Conservation (phyloP, 371 early-diverging fungal species). For the Blakeslea trispora region DNA sequence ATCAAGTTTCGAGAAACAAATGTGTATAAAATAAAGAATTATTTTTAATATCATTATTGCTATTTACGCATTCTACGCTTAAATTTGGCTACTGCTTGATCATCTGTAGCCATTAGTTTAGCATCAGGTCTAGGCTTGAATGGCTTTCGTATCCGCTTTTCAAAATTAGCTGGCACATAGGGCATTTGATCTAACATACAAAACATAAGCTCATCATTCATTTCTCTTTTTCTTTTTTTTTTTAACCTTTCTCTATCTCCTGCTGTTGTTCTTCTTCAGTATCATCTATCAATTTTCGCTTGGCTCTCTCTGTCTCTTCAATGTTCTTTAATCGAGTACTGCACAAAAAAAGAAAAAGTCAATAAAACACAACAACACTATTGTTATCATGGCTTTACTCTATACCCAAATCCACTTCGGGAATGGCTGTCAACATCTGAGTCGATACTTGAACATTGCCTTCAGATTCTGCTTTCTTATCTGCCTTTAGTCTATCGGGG, state of each 20-base stretch:
- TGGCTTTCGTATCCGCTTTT: constrained; percentile 39
- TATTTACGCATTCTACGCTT: constrained; percentile 73
- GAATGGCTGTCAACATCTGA: constrained; percentile 91
- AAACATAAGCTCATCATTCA: constrained; percentile 22
- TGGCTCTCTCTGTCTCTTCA: constrained; percentile 84
- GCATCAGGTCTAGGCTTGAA: constrained; percentile 37
- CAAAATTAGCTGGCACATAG: constrained; percentile 34
- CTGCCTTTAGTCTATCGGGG: constrained; percentile 72
- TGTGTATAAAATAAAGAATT: too few species aligned
- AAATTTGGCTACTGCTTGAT: constrained; percentile 77
- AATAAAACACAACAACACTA: too few species aligned
- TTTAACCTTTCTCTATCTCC: constrained; percentile 1
- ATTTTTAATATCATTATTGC: too few species aligned
- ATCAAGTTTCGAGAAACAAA: too few species aligned
- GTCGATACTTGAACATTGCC: constrained; percentile 88
- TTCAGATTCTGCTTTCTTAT: constrained; percentile 65
- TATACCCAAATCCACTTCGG: constrained; percentile 91
- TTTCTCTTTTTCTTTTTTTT: constrained; percentile 6
- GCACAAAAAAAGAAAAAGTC: background rate
- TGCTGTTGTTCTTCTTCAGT: constrained; percentile 20
- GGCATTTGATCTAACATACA: constrained; percentile 12
- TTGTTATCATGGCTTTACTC: constrained; percentile 58
- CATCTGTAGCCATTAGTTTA: constrained; percentile 76
- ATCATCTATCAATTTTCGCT: constrained; percentile 58
- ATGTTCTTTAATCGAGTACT: constrained; percentile 78